Evolutionary conservation across 179 eudicot genomes (phyloP).

Genomic region (Camellia oleifera): DNA sequence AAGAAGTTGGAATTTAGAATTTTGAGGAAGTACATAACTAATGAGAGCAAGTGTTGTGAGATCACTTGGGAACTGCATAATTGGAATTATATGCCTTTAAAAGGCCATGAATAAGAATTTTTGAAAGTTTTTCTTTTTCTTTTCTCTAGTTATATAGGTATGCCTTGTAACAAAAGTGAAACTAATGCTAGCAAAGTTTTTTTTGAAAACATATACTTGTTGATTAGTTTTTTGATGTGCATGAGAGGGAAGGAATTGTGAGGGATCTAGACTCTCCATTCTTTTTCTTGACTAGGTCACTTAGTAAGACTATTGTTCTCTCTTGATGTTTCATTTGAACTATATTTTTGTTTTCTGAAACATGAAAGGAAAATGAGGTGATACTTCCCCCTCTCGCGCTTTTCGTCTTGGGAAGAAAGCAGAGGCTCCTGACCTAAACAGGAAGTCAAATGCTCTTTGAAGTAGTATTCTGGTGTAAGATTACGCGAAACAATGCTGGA

Average conservation of each 20-base stretch:
- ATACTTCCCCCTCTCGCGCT: neutral
- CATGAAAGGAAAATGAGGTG: neutral
- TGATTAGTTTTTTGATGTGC: neutral
- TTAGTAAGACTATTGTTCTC: neutral
- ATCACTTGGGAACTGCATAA: neutral
- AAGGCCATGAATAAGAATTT: neutral
- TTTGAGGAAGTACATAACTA: no score
- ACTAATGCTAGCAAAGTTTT: neutral
- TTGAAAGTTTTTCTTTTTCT: neutral
- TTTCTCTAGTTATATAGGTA: neutral
- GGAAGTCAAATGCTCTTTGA: neutral
- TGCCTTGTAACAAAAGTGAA: neutral
- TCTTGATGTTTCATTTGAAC: neutral
- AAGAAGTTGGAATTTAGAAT: no score
- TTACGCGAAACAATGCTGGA: no score
- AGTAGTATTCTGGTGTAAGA: neutral
- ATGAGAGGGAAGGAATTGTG: neutral
- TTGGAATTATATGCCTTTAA: slow-evolving; percentile 3
- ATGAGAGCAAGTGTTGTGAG: no score
- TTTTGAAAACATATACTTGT: no score
- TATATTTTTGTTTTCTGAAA: neutral
- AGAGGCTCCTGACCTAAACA: neutral
- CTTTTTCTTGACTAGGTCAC: neutral
- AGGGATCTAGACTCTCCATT: neutral
- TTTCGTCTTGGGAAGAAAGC: neutral